Percentiles rank a stretch among this genome's conserved stretches.
These are phyloP conservation scores for Termitomyces sp. DNA, from an alignment of 768 basidiomycete species.

Conservation along the genomic window DNA sequence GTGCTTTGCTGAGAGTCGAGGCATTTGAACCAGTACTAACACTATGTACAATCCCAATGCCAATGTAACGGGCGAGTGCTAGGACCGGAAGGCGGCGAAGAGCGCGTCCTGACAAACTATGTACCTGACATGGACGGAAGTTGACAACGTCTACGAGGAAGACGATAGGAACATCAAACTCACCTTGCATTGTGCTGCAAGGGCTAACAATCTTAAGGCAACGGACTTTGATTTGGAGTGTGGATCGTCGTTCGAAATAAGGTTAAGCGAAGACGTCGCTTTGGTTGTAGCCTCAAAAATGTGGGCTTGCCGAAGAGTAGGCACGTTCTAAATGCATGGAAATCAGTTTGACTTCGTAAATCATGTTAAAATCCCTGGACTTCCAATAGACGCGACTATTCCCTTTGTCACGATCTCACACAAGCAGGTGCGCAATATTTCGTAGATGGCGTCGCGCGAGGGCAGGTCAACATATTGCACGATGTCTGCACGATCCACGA, in stretches of 20 bases:
- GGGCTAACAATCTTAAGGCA: slow-evolving; percentile 50
- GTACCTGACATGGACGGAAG: slow-evolving; percentile 33
- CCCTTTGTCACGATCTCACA: slow-evolving; percentile 72
- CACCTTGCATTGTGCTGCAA: slow-evolving; percentile 82
- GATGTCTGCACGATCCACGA: slow-evolving; percentile 95
- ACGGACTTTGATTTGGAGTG: slow-evolving; percentile 47
- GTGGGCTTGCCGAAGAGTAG: slow-evolving; percentile 54
- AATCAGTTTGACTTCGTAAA: slow-evolving; percentile 1
- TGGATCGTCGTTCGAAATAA: slow-evolving; percentile 19
- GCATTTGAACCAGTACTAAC: not conserved
- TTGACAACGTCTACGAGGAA: slow-evolving; percentile 1
- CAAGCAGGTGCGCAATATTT: slow-evolving; percentile 81
- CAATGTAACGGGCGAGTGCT: slow-evolving; percentile 81
- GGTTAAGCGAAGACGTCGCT: slow-evolving; percentile 12
- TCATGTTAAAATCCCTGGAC: slow-evolving; percentile 18
- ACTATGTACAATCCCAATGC: slow-evolving; percentile 33
- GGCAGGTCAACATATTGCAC: slow-evolving; percentile 93
- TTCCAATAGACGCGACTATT: slow-evolving; percentile 59
- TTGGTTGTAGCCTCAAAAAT: slow-evolving; percentile 44
- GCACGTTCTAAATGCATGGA: slow-evolving; percentile 42
- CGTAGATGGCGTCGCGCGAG: slow-evolving; percentile 86
- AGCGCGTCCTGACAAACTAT: slow-evolving; percentile 89
- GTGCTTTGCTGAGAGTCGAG: not conserved
- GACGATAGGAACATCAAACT: slow-evolving; percentile 19
- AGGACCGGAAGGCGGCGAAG: slow-evolving; percentile 92